Percentiles rank a stretch among this genome's conserved stretches.
These are phyloP conservation scores for Silene uniflora DNA, from an alignment of 148 eudicot genomes.

Conservation along the genomic window DNA sequence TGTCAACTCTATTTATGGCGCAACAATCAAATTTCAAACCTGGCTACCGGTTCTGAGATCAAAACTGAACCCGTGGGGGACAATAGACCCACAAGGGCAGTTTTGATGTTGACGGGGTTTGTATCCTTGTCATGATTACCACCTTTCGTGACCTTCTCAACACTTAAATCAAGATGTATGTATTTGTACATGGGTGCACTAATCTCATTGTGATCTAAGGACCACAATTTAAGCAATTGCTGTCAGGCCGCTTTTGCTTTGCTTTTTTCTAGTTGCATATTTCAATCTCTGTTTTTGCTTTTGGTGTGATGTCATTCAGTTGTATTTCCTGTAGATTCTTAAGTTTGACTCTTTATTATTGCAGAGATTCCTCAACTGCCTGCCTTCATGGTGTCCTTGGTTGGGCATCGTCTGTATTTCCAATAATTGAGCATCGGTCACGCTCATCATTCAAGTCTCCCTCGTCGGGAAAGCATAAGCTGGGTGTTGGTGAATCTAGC, in stretches of 20 bases:
- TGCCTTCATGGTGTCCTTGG: slow-evolving; percentile 37
- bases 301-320: neutral
- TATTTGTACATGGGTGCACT: neutral
- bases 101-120: too few relatives aligned
- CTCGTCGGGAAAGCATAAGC: slow-evolving; percentile 68
- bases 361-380: slow-evolving; percentile 50
- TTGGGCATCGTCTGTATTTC: slow-evolving; percentile 55
- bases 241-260: neutral
- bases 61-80: too few relatives aligned
- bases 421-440: slow-evolving; percentile 39
- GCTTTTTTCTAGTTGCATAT: slow-evolving; percentile 3
- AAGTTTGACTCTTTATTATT: neutral
- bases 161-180: neutral
- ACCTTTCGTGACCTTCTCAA: neutral
- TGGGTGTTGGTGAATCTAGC: slow-evolving; percentile 37
- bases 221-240: neutral
- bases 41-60: too few relatives aligned
- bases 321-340: neutral
- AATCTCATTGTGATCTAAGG: neutral
- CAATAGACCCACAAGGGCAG: too few relatives aligned
- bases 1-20: too few relatives aligned
- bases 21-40: too few relatives aligned
- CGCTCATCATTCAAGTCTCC: slow-evolving; percentile 40
- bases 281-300: neutral
- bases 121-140: too few relatives aligned